Base-by-base conservation (phyloP, 495 filamentous ascomycete genomes). In the Thermothielavioides terrestris region DNA sequence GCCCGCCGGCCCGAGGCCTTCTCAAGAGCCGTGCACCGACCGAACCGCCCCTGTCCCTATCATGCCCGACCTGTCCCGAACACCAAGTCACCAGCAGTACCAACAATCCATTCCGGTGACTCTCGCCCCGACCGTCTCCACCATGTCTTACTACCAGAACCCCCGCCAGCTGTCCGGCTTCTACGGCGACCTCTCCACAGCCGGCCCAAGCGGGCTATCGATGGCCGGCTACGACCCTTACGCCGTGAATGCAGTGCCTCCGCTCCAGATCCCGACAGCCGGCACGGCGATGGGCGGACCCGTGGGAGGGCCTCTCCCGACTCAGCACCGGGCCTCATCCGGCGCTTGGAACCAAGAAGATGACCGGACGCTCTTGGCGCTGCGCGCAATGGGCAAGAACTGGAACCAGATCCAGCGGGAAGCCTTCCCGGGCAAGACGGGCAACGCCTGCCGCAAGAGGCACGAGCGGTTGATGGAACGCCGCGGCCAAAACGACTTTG, bases 361-460 rank as follows among this genome's bases (percentile, higher is more conserved):
- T 46, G 85, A 89, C 56, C 70, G 78, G 50, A 72, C 73, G 15
- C 68, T 89, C 26, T 72, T 85, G 56, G 54, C 56, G 23, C 79
- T 82, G 22, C 75, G 85, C 30, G 75, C 79, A 7, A 71, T 75
- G 62, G 79, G 80, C 39, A 76, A 82, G 57, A 85, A 85, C 60
- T 89, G 85, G 85, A 74, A 75, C 40, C 78, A 82, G 41, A 88
- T 89, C 56, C 79, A 84, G 48, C 70, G 69, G 48, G 74, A 72
- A 40, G 76, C 82, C 61, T 89, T 89, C 60, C 83, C 82, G 3
- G 68, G 64, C 57, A 89, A 88, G 68, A 83, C 84, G 6, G 74
- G 82, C 26, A 89, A 89, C 63, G 84, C 85, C 23, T 89, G 85
- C 67, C 82, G 85, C 14, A 89, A 89, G 62, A 74, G 85, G 35